Conservation (phyloP, 2,329 filamentous ascomycete species). For the Xylariales sp. region DNA sequence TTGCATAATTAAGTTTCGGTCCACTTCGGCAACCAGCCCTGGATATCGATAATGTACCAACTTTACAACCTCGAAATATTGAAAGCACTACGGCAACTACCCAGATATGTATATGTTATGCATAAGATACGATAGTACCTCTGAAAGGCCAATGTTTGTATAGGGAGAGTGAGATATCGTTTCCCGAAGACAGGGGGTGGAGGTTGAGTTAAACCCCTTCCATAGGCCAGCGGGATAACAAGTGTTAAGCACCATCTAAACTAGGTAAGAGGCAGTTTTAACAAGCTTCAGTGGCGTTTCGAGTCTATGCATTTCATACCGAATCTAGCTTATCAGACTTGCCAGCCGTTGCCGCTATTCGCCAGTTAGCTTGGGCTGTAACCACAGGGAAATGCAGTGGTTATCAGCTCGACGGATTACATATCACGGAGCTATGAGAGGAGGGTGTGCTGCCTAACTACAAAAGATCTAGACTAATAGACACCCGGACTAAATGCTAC, state of each 20-base stretch:
- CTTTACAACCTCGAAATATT: neutral
- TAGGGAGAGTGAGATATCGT: neutral
- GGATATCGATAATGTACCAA: neutral
- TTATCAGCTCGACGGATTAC: constrained; percentile 1
- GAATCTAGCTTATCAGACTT: constrained; percentile 6
- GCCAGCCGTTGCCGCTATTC: neutral
- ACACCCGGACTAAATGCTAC: neutral
- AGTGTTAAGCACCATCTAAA: neutral
- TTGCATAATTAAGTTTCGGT: neutral
- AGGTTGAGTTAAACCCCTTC: neutral
- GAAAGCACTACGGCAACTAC: neutral
- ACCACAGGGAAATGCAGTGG: constrained; percentile 3
- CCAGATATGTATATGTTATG: neutral
- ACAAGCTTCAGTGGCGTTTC: constrained; percentile 14
- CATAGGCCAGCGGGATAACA: neutral
- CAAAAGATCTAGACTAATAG: neutral
- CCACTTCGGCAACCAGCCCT: neutral
- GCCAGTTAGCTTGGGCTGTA: neutral
- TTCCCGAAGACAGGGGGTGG: neutral
- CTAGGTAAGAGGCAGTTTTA: constrained; percentile 11
- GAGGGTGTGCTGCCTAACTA: neutral
- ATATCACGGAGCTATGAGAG: constrained; percentile 4
- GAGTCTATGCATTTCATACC: neutral
- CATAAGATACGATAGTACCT: neutral
- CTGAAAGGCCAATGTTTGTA: neutral